Base-by-base conservation (phyloP, 192 early-diverging fungal genomes). In the Coemansia pectinata region DNA sequence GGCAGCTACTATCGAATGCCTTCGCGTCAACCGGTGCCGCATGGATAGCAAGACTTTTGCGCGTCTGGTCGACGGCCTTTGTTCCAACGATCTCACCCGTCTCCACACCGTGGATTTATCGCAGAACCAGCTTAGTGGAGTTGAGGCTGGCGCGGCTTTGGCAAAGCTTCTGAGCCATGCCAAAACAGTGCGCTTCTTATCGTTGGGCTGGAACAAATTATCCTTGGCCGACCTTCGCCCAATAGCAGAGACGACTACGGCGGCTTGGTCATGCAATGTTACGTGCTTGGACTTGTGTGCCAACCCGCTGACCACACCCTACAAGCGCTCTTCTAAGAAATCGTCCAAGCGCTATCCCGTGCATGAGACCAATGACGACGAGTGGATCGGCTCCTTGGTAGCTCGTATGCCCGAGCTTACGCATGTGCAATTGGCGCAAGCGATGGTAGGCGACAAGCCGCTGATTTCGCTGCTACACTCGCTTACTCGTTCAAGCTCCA, bases 1-100 rank as follows among this genome's bases (percentile, higher is more conserved):
- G 1, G n/a, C 75, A 0, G 69, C 69, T 23, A 74, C 74, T 23
- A 83, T 83, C 53, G 80, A 83, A 27, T 77, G 80, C 39, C 61
- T 83, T 63, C 80, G 80, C 62, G 72, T 83, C 63, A 83, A 83
- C 44, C 75, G 80, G 33, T 83, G 80, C 58, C 71, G 80, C 53
- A 77, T 83, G 75, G 61, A 73, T 39, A 62, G 75, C 63, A 59
- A 14, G 19, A n/a, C 38, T 6, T 77, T 83, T 53, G 64, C 63
- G 19, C 23, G 55, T 38, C 62, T 77, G 60, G 75, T 77, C 11
- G 75, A 77, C 14, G 72, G 44, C n/a, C 69, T 83, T 15, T 77
- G 80, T 21, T 34, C 25, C 12, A n/a, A 66, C 25, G 59, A 69
- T 15, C 72, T 83, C 5, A 66, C 72, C 1, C 47, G 31, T 25